Percentiles rank a stretch among this genome's conserved stretches.
These are phyloP conservation scores for Albifimbria verrucaria DNA, from an alignment of 2,329 filamentous ascomycete species.

Conservation along the genomic window DNA sequence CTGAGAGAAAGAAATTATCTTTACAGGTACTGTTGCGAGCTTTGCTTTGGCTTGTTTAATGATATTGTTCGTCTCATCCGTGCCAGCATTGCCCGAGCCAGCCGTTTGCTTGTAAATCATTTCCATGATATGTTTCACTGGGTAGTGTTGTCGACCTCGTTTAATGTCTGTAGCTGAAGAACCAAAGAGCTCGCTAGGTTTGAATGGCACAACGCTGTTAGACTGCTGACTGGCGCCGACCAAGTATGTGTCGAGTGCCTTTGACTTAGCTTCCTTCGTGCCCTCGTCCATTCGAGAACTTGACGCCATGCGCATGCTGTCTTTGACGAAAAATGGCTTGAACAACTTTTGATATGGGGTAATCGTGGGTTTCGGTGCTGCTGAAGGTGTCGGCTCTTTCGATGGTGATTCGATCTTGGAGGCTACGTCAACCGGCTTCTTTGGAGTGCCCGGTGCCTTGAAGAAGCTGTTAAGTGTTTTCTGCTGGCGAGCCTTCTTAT, in stretches of 20 bases:
- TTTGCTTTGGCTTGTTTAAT: slow-evolving; percentile 31
- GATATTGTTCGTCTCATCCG: slow-evolving; percentile 32
- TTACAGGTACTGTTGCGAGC: slow-evolving; percentile 57
- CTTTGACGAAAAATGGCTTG: slow-evolving; percentile 75
- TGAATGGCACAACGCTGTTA: slow-evolving; percentile 36
- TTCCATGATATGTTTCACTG: slow-evolving; percentile 61
- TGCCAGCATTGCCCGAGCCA: slow-evolving; percentile 28
- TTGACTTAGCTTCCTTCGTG: slow-evolving; percentile 47
- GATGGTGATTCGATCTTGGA: slow-evolving; percentile 24
- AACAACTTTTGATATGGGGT: slow-evolving; percentile 69
- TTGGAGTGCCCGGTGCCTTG: slow-evolving; percentile 34
- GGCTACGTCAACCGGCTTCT: slow-evolving; percentile 34
- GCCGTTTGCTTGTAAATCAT: slow-evolving; percentile 47
- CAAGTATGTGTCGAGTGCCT: slow-evolving; percentile 51
- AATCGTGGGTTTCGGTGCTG: slow-evolving; percentile 12
- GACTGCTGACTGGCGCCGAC: slow-evolving; percentile 40
- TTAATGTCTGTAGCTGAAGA: slow-evolving; percentile 33
- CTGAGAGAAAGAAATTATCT: slow-evolving; percentile 58
- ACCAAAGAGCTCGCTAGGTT: slow-evolving; percentile 44
- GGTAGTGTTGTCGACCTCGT: slow-evolving; percentile 46
- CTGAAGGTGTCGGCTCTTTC: slow-evolving; percentile 19
- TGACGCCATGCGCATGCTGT: slow-evolving; percentile 68
- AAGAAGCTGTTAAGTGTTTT: slow-evolving; percentile 47
- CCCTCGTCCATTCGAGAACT: slow-evolving; percentile 55
- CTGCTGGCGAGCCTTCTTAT: slow-evolving; percentile 48